Base-by-base conservation (phyloP, 2,329 filamentous ascomycete genomes). In the Aspergillus aculeatinus region DNA sequence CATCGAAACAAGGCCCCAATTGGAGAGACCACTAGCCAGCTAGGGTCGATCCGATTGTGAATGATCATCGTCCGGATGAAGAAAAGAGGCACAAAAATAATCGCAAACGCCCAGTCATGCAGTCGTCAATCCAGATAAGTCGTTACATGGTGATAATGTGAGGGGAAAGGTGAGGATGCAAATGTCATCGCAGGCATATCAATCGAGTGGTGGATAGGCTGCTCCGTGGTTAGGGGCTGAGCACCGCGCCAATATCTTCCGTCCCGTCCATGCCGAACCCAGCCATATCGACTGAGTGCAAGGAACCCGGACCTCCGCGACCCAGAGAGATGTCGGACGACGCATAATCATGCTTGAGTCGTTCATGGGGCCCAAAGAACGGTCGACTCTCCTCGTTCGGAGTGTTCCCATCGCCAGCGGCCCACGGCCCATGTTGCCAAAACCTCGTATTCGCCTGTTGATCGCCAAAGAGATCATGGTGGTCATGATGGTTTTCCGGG, bases 231-330 rank as follows among this genome's bases (percentile, higher is more conserved):
- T 70, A 78, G 31, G 76, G 76, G 60, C 76, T 78, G 35, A 77
- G 68, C 47, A 70, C 74, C 48, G 64, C 68, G 57, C 67, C 67
- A 29, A 77, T 62, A 62, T 78, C 75, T 53, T 77, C 75, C 10
- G 70, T 68, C 23, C 60, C 69, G 65, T 79, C 77, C 33, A 77
- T 72, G 29, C 76, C 76, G 56, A 79, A 79, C 14, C 75, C 77
- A 59, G 76, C 76, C 76, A 79, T 79, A 57, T 79, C 77, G 61
- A 79, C 76, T 11, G 76, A 78, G 62, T 79, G 76, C 55, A 79
- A 65, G 6, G 77, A 79, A 5, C 76, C 76, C 4, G 77, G 77
- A 0, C 76, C 76, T 35, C 76, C 76, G 48, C 75, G 74, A 33
- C 76, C 76, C 19, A 78, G 62, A 29, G 77, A 78, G 53, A 79